Evolutionary conservation across 257 asterid species (phyloP).

Genomic region (Solanum chmielewskii): DNA sequence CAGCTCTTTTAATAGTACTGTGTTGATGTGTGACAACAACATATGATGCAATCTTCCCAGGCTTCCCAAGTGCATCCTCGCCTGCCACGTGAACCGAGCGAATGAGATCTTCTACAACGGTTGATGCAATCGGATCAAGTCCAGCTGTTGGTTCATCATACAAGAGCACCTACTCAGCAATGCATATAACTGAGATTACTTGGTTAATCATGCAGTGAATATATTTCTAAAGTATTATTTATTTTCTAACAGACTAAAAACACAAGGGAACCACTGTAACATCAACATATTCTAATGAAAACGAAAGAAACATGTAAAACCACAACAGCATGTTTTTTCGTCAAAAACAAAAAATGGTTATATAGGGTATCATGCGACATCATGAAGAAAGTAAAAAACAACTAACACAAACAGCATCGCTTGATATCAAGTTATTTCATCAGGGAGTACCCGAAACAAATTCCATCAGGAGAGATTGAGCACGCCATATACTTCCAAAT

Average conservation of each 20-base stretch:
- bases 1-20: slow-evolving; percentile 94
- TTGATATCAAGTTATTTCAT: neutral
- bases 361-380: neutral
- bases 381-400: neutral
- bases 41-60: slow-evolving; percentile 93
- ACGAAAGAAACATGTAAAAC: neutral
- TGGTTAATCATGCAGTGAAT: neutral
- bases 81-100: slow-evolving; percentile 88
- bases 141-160: slow-evolving; percentile 99
- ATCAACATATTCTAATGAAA: neutral
- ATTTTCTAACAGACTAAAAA: neutral
- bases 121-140: slow-evolving; percentile 97
- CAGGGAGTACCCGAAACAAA: neutral
- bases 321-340: neutral
- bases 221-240: neutral
- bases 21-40: slow-evolving; percentile 97
- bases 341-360: neutral
- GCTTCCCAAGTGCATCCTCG: slow-evolving; percentile 75
- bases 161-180: slow-evolving; percentile 64
- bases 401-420: neutral
- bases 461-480: neutral
- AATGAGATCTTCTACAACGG: slow-evolving; percentile 97
- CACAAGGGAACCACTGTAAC: neutral
- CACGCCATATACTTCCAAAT: neutral
- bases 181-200: neutral